Evolutionary conservation across 768 basidiomycete genomes (phyloP), one percentile per base, ranked within the genome.

Genomic region (Mycena galopus): DNA sequence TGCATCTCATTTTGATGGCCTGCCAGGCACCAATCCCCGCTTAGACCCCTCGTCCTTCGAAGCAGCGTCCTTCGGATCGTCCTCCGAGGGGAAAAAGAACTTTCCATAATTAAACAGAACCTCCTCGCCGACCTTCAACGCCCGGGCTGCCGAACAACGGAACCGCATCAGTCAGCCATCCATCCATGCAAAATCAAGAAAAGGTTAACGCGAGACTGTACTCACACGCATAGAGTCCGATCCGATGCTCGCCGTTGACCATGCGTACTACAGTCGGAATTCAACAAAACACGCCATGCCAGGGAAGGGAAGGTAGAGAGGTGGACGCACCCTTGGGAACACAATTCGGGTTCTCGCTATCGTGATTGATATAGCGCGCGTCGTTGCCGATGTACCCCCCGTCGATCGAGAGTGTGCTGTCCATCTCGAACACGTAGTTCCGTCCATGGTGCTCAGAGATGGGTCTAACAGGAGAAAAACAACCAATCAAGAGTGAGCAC

Each of bases 361-460:
- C 81, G 67, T 95, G 93, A 75, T 95, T 92, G 64, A 94, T 89
- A 74, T 90, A 94, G 16, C 92, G 85, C n/a, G 92, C 84, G 47
- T 85, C 83, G 68, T 94, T 94, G 5, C 92, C 93, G 0, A 82
- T 86, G 39, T 82, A 84, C 21, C 85, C 79, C 33, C 88, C 83
- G 77, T 94, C 93, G n/a, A 93, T 75, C 10, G 85, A 82, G 32
- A 86, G 75, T 0, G 79, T 78, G 0, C 77, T 51, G 73, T 91
- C 88, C 60, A 94, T 77, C 25, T 82, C 82, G 69, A 92, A 94
- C 11, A 90, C 84, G 72, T 95, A 95, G 69, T 87, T 91, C 50
- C 92, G 86, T 5, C 83, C 78, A 39, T 87, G 84, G 69, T 92
- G 88, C 19, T 63, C 68, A 7, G 88, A 83, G 17, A 89, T n/a